phyloP scores from a whole-genome alignment of 176 grass and related monocot genomes.

The Carex parvula region DNA sequence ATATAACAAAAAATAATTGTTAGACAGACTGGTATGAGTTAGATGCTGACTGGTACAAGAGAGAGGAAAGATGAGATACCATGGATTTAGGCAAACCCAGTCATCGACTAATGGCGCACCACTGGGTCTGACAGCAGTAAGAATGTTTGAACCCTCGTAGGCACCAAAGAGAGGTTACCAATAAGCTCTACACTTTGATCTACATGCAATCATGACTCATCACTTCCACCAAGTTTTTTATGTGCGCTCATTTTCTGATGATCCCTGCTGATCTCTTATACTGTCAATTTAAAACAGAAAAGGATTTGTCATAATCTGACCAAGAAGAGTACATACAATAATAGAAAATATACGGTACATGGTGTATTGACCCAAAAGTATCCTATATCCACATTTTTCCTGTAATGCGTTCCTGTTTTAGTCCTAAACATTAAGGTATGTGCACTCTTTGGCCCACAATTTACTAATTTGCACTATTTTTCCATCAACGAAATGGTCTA shows the following conservation, averaged over 20 bases:
- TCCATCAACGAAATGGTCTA: background rate
- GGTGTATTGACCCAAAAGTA: background rate
- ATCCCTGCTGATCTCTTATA: conserved; percentile 52
- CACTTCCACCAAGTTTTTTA: conserved; percentile 78
- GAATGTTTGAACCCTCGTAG: conserved; percentile 44
- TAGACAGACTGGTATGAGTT: conserved; percentile 1
- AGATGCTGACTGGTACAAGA: conserved; percentile 8
- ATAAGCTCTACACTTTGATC: conserved; percentile 81
- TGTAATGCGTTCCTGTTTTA: background rate
- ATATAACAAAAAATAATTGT: conserved; percentile 11
- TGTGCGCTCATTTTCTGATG: conserved; percentile 56
- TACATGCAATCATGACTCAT: conserved; percentile 83
- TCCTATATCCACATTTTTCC: background rate
- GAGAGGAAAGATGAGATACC: conserved; percentile 41
- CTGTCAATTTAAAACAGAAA: conserved; percentile 36
- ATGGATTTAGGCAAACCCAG: conserved; percentile 86
- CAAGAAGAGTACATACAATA: background rate
- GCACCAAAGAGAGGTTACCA: conserved; percentile 88
- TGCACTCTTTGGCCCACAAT: background rate
- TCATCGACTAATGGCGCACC: conserved; percentile 82
- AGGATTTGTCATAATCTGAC: conserved; percentile 18
- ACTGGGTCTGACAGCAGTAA: conserved; percentile 53
- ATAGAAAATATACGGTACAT: background rate
- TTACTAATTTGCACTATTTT: background rate
- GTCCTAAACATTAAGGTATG: background rate